Percentiles rank a stretch among this genome's conserved stretches.
Evolutionary conservation across 169 alveolate genomes (phyloP).

Genomic region (Eimeria maxima): DNA sequence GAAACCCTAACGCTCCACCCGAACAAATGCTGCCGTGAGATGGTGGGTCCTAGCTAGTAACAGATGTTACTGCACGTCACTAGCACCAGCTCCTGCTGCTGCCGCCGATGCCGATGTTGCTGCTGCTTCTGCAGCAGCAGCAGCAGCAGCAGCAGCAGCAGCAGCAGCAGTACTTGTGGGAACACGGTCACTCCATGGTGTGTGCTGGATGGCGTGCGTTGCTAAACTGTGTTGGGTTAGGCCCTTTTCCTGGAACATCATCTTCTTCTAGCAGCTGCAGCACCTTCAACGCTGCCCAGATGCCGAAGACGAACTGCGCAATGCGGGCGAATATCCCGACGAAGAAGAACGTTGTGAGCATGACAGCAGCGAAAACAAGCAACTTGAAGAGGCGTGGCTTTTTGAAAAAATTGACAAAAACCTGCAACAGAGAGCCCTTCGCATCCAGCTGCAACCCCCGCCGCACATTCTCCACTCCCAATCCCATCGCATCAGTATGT

Average conservation of each 20-base stretch:
- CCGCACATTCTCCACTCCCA: background rate
- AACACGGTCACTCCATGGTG: background rate
- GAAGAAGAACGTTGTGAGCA: slow-evolving; percentile 21
- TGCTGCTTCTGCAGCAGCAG: no score
- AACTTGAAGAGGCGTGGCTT: background rate
- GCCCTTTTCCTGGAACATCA: background rate
- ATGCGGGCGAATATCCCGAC: background rate
- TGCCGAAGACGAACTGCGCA: background rate
- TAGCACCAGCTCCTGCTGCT: no score
- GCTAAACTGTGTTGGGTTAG: background rate
- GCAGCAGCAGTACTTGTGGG: background rate
- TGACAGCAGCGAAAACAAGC: slow-evolving; percentile 12
- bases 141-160: no score
- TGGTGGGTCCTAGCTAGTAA: no score
- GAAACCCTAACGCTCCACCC: no score
- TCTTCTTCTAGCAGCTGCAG: slow-evolving; percentile 30
- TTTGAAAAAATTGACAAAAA: background rate
- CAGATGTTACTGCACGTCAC: no score
- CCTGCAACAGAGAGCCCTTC: background rate
- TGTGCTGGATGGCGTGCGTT: background rate
- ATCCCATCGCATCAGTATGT: background rate
- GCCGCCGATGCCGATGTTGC: no score
- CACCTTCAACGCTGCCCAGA: background rate
- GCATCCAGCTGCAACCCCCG: background rate
- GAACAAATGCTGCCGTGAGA: no score